Evolutionary conservation across 371 early-diverging fungal genomes (phyloP).

Genomic region (Sporodiniella umbellata): DNA sequence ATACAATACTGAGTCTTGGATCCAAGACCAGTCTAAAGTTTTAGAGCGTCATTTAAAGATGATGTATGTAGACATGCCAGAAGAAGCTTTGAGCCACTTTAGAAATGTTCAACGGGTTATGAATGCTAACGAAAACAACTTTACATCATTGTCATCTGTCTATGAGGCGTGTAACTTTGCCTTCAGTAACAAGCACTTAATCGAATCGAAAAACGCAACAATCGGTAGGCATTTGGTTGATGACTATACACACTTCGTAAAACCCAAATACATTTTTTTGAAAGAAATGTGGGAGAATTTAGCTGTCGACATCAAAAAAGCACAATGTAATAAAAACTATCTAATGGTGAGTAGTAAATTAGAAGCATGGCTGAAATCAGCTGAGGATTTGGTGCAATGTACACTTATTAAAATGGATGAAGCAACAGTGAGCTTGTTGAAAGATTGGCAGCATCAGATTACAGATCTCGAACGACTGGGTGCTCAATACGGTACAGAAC

Average conservation of each 20-base stretch:
- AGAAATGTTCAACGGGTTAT: slow-evolving; percentile 29
- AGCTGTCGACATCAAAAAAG: background rate
- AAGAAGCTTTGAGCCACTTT: slow-evolving; percentile 19
- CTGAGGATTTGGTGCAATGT: background rate
- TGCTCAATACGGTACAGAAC: slow-evolving; percentile 2
- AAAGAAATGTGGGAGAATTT: slow-evolving; percentile 13
- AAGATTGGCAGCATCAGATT: background rate
- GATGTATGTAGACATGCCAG: background rate
- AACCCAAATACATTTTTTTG: slow-evolving; percentile 18
- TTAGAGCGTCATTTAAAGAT: slow-evolving; percentile 11
- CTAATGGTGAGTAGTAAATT: background rate
- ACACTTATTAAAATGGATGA: background rate
- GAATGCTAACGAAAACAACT: slow-evolving; percentile 22
- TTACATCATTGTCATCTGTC: slow-evolving; percentile 10
- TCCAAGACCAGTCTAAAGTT: slow-evolving; percentile 19
- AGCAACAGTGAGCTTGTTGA: too few species aligned
- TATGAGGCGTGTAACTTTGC: slow-evolving; percentile 26
- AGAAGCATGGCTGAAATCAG: background rate
- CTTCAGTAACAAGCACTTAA: slow-evolving; percentile 15
- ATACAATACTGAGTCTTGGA: slow-evolving; percentile 29
- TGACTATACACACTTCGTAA: slow-evolving; percentile 3
- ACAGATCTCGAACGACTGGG: too few species aligned
- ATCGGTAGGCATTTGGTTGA: slow-evolving; percentile 4
- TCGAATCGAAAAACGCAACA: too few species aligned
- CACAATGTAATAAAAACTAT: background rate